Conservation (phyloP, 805 yeast genomes). For the Saturnispora diversa region DNA sequence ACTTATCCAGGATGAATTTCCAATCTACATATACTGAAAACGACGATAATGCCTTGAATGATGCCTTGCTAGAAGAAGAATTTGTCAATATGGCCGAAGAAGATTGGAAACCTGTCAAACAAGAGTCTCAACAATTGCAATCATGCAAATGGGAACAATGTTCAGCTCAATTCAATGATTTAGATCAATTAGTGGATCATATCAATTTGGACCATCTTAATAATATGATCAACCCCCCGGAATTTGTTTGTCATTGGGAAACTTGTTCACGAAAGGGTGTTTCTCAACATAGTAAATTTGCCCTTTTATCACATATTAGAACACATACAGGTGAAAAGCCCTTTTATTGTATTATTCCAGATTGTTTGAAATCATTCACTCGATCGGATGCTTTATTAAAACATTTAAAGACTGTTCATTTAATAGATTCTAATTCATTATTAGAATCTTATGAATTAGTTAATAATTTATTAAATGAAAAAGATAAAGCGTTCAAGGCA, state of each 20-base stretch:
- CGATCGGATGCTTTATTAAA: slow-evolving; percentile 55
- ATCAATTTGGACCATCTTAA: slow-evolving; percentile 33
- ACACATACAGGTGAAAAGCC: slow-evolving; percentile 64
- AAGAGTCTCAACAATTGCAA: not conserved
- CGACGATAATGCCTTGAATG: too few species aligned
- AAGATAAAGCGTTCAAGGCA: slow-evolving; percentile 8
- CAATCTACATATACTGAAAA: slow-evolving; percentile 5
- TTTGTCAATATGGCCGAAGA: slow-evolving; percentile 19
- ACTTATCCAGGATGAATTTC: slow-evolving; percentile 12
- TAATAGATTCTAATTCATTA: slow-evolving; percentile 30
- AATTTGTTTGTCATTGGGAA: slow-evolving; percentile 55
- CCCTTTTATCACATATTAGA: slow-evolving; percentile 54
- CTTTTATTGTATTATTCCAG: slow-evolving; percentile 56
- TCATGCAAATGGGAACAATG: slow-evolving; percentile 36
- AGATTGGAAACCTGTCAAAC: not conserved
- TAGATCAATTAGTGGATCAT: slow-evolving; percentile 36
- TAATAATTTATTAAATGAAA: slow-evolving; percentile 6
- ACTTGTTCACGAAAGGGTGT: slow-evolving; percentile 47
- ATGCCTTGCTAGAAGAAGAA: slow-evolving; percentile 20
- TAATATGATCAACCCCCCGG: slow-evolving; percentile 13
- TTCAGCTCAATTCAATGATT: slow-evolving; percentile 22
- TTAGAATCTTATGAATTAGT: slow-evolving; percentile 19
- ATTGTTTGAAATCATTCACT: slow-evolving; percentile 53
- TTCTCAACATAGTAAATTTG: slow-evolving; percentile 46
- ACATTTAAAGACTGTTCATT: slow-evolving; percentile 57